A percentile compares a stretch with the other conserved stretches of the same genome.
Evolutionary conservation across 73 alveolate species (phyloP).

Genomic region (Paramecium tetraurelia): DNA sequence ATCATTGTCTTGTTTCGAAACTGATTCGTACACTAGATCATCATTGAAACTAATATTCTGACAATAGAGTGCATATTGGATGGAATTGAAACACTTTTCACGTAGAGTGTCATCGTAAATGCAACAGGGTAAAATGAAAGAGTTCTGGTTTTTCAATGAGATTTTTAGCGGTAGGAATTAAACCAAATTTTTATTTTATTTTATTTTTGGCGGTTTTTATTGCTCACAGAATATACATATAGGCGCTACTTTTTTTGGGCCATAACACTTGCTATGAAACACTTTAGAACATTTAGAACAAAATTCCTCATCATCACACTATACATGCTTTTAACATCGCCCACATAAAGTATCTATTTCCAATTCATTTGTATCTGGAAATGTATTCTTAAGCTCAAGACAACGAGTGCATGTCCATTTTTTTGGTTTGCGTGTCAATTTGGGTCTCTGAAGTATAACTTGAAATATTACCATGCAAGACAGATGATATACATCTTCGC

Average conservation of each 20-base stretch:
- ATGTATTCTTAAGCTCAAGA: background rate
- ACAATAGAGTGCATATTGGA: constrained; percentile 72
- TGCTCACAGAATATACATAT: background rate
- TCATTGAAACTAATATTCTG: constrained; percentile 75
- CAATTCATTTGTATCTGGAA: background rate
- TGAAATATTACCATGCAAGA: background rate
- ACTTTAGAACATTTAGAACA: background rate
- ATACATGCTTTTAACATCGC: background rate
- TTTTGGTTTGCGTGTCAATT: background rate
- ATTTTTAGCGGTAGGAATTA: background rate
- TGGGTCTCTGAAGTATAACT: background rate
- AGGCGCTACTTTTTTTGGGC: constrained; percentile 31
- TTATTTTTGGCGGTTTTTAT: background rate
- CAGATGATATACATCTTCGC: constrained; percentile 60
- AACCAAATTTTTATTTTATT: background rate
- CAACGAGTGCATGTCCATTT: constrained; percentile 29
- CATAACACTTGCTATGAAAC: constrained; percentile 48
- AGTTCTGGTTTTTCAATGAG: background rate
- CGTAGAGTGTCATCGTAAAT: constrained; percentile 31
- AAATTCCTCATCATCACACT: background rate
- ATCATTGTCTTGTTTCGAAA: constrained; percentile 73
- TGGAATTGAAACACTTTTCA: constrained; percentile 69
- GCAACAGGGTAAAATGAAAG: background rate
- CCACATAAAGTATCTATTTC: background rate
- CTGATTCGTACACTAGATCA: constrained; percentile 70